Percentiles rank a stretch among this genome's conserved stretches.
Evolutionary conservation across 1,284 basidiomycete genomes (phyloP).

Genomic region (Wolfiporia cocos): DNA sequence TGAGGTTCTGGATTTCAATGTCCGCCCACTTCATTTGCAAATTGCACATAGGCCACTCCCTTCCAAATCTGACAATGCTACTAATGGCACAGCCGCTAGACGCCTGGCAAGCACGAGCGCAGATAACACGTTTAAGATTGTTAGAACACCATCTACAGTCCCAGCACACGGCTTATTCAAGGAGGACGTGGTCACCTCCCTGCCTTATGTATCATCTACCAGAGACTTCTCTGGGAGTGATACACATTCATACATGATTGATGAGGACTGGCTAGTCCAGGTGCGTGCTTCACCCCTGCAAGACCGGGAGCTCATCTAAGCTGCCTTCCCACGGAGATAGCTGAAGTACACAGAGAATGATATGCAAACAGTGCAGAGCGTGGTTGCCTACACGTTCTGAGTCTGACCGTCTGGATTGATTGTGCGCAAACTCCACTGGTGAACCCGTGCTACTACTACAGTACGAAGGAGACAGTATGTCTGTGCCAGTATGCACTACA

Average conservation of each 20-base stretch:
- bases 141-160: not conserved
- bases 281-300: slow-evolving; percentile 18
- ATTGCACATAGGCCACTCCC: not conserved
- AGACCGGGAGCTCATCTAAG: slow-evolving; percentile 7
- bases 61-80: not conserved
- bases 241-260: slow-evolving; percentile 18
- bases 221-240: slow-evolving; percentile 4
- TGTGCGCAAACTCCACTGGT: too few species aligned
- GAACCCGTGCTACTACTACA: too few species aligned
- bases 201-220: slow-evolving; percentile 4
- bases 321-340: not conserved
- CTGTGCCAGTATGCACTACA: too few species aligned
- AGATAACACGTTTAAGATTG: not conserved
- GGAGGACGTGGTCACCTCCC: slow-evolving; percentile 5
- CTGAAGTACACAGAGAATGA: too few species aligned
- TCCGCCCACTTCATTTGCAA: slow-evolving; percentile 10
- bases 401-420: not conserved
- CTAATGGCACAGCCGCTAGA: not conserved
- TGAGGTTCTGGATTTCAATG: slow-evolving; percentile 29
- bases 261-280: slow-evolving; percentile 23
- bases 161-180: not conserved
- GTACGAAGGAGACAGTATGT: too few species aligned
- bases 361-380: too few species aligned
- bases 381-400: slow-evolving; percentile 19
- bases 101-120: not conserved